These are phyloP conservation scores for Cladosporium sp. DNA, from an alignment of 2,329 filamentous ascomycete species.

Conservation along the genomic window DNA sequence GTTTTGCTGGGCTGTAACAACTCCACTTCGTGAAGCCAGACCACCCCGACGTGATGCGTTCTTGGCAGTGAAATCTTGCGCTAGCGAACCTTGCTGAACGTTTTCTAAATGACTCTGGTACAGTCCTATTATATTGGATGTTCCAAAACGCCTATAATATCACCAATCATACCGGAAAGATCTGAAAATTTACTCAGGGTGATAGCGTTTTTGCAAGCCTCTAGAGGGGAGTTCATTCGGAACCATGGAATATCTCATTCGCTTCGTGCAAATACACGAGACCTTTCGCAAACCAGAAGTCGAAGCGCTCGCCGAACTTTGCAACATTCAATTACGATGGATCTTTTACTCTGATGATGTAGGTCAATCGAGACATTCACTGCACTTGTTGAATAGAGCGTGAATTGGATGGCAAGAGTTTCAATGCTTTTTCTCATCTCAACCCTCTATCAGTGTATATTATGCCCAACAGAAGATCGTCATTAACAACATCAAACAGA, in stretches of 20 bases:
- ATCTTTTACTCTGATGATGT: constrained; percentile 71
- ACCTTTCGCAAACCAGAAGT: constrained; percentile 85
- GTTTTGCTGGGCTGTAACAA: no score
- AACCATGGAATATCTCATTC: constrained; percentile 76
- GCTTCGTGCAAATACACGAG: constrained; percentile 85
- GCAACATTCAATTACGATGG: constrained; percentile 64
- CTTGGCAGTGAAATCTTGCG: neutral
- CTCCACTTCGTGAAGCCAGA: no score
- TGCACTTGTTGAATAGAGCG: neutral
- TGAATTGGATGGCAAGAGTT: neutral
- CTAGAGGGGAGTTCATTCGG: neutral
- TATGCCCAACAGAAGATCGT: neutral
- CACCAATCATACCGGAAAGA: no score
- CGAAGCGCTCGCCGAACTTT: constrained; percentile 68
- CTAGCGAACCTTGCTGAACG: constrained; percentile 13
- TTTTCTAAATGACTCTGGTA: constrained; percentile 12
- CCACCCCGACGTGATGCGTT: no score
- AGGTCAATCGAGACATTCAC: constrained; percentile 36
- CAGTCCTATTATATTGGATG: no score
- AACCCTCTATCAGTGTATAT: neutral
- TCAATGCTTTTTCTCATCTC: neutral
- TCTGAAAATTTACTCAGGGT: no score
- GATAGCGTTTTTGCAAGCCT: no score
- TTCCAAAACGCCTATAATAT: neutral
- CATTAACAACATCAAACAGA: constrained; percentile 46